phyloP scores from a whole-genome alignment of 2,329 filamentous ascomycete species.

The Calonectria pseudoturangicola region DNA sequence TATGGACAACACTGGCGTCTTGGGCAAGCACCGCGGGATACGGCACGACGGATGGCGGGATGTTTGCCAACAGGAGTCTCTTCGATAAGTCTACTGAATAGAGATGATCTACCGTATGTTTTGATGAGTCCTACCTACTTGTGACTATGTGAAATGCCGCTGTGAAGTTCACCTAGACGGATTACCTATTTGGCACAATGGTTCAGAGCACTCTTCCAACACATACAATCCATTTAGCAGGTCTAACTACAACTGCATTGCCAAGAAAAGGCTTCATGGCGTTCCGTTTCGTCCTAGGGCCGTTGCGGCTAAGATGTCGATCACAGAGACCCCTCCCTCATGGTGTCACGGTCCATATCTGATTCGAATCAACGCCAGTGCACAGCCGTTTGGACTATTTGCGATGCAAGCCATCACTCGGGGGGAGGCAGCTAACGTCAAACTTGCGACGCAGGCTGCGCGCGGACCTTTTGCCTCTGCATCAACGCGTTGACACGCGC shows the following conservation, averaged over 20 bases:
- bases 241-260: no score
- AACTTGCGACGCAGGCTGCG: constrained; percentile 19
- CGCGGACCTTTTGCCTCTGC: constrained; percentile 8
- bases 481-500: background rate
- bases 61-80: constrained; percentile 47
- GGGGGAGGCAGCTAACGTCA: constrained; percentile 1
- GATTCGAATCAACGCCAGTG: constrained; percentile 13
- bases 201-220: background rate
- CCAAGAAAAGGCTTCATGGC: background rate
- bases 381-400: constrained; percentile 15
- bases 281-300: background rate
- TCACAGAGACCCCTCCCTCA: background rate
- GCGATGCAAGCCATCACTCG: constrained; percentile 9
- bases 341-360: background rate
- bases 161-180: background rate
- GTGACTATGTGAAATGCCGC: background rate
- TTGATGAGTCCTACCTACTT: background rate
- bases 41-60: constrained; percentile 56
- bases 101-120: constrained; percentile 51
- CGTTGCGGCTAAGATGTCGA: constrained; percentile 6
- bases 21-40: constrained; percentile 53
- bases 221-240: no score
- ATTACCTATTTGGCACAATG: background rate
- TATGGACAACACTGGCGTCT: constrained; percentile 56
- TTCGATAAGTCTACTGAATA: constrained; percentile 54